Evolutionary conservation across 108 stramenopile genomes (phyloP).

Genomic region (Pseudonitzschia multiseries): DNA sequence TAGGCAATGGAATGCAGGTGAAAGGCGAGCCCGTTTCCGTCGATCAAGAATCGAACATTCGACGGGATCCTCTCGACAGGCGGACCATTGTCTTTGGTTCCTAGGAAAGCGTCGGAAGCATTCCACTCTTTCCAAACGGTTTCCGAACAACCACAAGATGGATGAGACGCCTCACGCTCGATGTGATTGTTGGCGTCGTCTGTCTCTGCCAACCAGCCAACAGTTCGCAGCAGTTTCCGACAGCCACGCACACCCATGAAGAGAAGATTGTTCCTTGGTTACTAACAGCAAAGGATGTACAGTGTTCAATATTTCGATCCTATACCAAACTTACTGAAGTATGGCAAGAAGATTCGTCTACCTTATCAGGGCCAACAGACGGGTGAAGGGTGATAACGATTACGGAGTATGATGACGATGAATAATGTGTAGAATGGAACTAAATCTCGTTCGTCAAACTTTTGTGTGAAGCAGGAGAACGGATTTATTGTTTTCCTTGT

Average conservation of each 20-base stretch:
- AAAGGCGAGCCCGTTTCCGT: slow-evolving; percentile 65
- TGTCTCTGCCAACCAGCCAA: slow-evolving; percentile 22
- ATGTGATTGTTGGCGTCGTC: not conserved
- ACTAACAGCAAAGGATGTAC: not conserved
- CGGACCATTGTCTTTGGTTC: not conserved
- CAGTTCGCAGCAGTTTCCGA: slow-evolving; percentile 26
- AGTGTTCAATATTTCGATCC: not conserved
- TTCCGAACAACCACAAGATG: not conserved
- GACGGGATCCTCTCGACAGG: slow-evolving; percentile 26
- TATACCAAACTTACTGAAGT: not conserved
- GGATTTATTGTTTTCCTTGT: not conserved
- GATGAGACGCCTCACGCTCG: not conserved
- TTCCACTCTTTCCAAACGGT: slow-evolving; percentile 26
- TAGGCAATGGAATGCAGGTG: slow-evolving; percentile 56
- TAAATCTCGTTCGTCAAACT: not conserved
- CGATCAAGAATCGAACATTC: slow-evolving; percentile 50
- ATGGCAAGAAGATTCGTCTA: too few relatives aligned
- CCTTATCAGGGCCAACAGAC: not conserved
- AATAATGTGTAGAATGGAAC: not conserved
- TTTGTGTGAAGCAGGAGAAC: not conserved
- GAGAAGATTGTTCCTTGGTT: not conserved
- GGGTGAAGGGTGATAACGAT: too few relatives aligned
- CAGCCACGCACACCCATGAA: slow-evolving; percentile 48
- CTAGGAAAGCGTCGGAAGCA: slow-evolving; percentile 23
- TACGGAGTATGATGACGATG: not conserved